Evolutionary conservation across 2,329 filamentous ascomycete genomes (phyloP), one percentile per base, ranked within the genome.

Genomic region (Pseudogymnoascus sp.): DNA sequence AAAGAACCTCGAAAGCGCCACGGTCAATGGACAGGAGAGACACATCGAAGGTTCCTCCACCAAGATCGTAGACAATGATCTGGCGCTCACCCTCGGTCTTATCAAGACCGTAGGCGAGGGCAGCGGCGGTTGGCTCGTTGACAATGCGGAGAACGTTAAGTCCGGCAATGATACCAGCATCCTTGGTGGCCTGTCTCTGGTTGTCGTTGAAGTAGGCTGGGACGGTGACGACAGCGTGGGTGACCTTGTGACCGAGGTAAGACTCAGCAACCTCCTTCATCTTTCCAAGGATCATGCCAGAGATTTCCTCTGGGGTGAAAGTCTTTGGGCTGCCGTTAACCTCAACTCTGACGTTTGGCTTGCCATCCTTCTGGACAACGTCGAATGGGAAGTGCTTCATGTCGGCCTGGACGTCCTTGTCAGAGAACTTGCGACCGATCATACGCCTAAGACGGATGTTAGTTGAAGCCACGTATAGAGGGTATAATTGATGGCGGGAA

Each of bases 301-400:
- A 89, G 69, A 91, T 77, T 74, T 91, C 88, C 76, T 91, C 88
- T 63, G 88, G 87, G 63, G 88, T 90, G 79, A 91, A 90, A 65
- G 78, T 81, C 79, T 87, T 90, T 68, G 82, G 74, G 64, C 78
- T 68, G 61, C 84, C 82, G 72, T 77, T 73, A 67, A 89, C 84
- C 61, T 88, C 75, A 69, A 92, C 88, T 73, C 88, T 82, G 72
- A 99, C 85, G 67, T 85, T 78, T 65, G 94, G 94, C 81, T 96
- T 96, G 74, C 86, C 91, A 76, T 88, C 84, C 81, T 94, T 92
- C 81, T 88, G 82, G 71, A 90, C 73, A 63, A 99, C 89, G 79
- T 90, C 90, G 88, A 92, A 99, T 71, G 94, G 92, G 83, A 96
- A 96, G 82, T 96, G 89, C 89, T 99, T 97, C 73, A 94, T 83